Percentiles rank a stretch among this genome's conserved stretches.
Evolutionary conservation across 78 protist genomes (phyloP).

Genomic region (Chrysochromulina parva): DNA sequence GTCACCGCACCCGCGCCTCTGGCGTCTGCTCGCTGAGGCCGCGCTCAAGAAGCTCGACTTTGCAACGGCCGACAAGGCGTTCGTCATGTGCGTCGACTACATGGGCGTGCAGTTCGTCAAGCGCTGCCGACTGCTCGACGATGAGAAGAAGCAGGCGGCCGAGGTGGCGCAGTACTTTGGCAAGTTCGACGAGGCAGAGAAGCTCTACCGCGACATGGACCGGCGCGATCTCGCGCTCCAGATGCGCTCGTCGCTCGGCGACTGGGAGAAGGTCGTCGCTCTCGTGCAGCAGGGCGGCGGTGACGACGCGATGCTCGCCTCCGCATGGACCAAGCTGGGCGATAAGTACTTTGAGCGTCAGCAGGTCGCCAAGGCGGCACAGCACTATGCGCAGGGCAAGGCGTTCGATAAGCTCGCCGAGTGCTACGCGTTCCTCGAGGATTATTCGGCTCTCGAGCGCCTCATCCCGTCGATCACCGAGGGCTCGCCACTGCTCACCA

Average conservation of each 20-base stretch:
- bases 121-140: slow-evolving; percentile 47
- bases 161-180: slow-evolving; percentile 75
- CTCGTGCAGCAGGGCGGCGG: slow-evolving; percentile 47
- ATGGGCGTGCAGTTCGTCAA: slow-evolving; percentile 51
- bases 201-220: slow-evolving; percentile 69
- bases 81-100: background rate
- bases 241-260: slow-evolving; percentile 62
- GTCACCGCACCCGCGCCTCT: slow-evolving; percentile 80
- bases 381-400: slow-evolving; percentile 54
- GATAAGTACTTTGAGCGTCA: slow-evolving; percentile 75
- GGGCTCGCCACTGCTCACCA: background rate
- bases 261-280: slow-evolving; percentile 74
- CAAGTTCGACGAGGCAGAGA: slow-evolving; percentile 71
- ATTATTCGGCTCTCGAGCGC: slow-evolving; percentile 28
- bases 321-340: slow-evolving; percentile 71
- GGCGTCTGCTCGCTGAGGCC: slow-evolving; percentile 53
- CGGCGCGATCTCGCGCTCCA: slow-evolving; percentile 76
- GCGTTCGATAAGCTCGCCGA: slow-evolving; percentile 29
- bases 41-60: slow-evolving; percentile 66
- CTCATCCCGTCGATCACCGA: slow-evolving; percentile 35
- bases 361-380: slow-evolving; percentile 56
- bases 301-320: slow-evolving; percentile 51
- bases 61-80: slow-evolving; percentile 45
- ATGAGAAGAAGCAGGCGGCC: slow-evolving; percentile 54
- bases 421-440: slow-evolving; percentile 53